Conservation (phyloP, 139 green algal genomes). For the Chlorella sp. region DNA sequence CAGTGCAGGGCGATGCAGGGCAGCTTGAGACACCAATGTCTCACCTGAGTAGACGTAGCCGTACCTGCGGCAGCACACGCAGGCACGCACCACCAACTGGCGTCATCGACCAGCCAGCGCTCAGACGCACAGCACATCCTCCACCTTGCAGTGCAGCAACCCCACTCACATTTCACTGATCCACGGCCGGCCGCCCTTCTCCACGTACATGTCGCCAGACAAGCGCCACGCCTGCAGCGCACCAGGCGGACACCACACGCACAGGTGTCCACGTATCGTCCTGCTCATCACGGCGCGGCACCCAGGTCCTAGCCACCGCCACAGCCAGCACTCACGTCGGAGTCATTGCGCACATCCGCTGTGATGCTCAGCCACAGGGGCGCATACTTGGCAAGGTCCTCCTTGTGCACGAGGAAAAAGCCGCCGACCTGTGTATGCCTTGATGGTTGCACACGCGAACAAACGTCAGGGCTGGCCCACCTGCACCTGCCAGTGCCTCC, state of each 20-base stretch:
- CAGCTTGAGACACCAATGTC: no score
- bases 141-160: no score
- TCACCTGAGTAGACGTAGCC: no score
- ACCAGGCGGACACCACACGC: no score
- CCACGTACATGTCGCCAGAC: constrained; percentile 53
- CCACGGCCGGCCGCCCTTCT: constrained; percentile 65
- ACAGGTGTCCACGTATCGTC: background rate
- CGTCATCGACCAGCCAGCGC: no score
- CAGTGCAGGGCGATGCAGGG: no score
- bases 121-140: no score
- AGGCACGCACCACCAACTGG: no score
- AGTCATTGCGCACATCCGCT: constrained; percentile 56
- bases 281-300: background rate
- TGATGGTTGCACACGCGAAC: background rate
- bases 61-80: no score
- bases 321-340: constrained; percentile 34
- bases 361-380: constrained; percentile 73
- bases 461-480: background rate
- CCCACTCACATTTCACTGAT: constrained; percentile 91
- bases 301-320: background rate
- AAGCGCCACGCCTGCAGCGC: constrained; percentile 50
- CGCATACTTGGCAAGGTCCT: constrained; percentile 63
- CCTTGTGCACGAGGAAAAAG: constrained; percentile 67
- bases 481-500: background rate
- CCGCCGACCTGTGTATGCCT: constrained; percentile 72